Evolutionary conservation across 1,284 basidiomycete genomes (phyloP), one percentile per base, ranked within the genome.

Genomic region (Malassezia caprae): DNA sequence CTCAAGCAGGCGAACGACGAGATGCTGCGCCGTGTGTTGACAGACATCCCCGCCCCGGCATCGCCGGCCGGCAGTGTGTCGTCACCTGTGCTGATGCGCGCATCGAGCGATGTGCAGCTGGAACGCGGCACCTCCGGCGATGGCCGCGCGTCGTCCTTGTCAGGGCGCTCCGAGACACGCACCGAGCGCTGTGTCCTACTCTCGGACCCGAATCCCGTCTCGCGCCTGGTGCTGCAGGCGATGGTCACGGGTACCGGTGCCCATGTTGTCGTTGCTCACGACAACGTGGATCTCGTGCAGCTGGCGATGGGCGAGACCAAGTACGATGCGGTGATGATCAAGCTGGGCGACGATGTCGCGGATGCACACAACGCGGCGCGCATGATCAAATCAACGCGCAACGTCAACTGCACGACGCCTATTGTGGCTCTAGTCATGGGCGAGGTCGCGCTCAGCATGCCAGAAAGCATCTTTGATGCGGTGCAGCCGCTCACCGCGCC

Each of bases 1-100:
- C 79, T 98, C 73, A 98, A 98, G 78, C 90, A 96, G 76, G 90
- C 90, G 21, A 99, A 99, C 75, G 94, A 99, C 76, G 91, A 98
- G 73, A 85, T 98, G 63, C 94, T 99, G 68, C 84, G 89, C 55
- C 93, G 94, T 77, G 81, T 98, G 73, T 73, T 77, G 10, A 40
- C 42, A 28, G 55, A 57, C 31, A 40, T 12, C 28, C 26, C 39
- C 6, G 28, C 21, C 27, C 26, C 47, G n/a, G 24, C 13, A 1
- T 51, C 54, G 24, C 48, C 53, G 2, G 17, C 42, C 50, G n/a
- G 37, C 27, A 21, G 17, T 39, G 24, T 39, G 17, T 27, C 46
- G 7, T 30, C 39, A 26, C 27, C 48, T 12, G 24, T 40, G 15
- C 24, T 21, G 12, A 13, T 34, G 26, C 47, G 23, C 10, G 3